These are phyloP conservation scores for Colletotrichum lentis DNA, from an alignment of 2,329 filamentous ascomycete genomes.

Conservation along the genomic window DNA sequence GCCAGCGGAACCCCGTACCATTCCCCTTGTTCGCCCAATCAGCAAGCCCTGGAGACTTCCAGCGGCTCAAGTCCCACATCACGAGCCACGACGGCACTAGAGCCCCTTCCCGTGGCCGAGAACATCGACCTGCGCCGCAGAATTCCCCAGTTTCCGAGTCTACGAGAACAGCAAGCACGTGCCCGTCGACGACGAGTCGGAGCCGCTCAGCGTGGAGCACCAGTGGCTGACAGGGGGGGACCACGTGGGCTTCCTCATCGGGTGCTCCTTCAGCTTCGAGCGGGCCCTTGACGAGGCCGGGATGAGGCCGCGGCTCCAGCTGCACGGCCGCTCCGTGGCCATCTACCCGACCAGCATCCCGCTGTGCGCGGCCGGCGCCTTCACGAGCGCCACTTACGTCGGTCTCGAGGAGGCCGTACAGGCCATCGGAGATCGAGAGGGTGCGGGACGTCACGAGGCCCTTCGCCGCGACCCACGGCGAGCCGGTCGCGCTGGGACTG, in stretches of 20 bases:
- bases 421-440: slow-evolving; percentile 55
- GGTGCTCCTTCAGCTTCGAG: slow-evolving; percentile 72
- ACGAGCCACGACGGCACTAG: slow-evolving; percentile 36
- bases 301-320: slow-evolving; percentile 60
- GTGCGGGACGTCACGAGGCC: slow-evolving; percentile 64
- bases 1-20: slow-evolving; percentile 67
- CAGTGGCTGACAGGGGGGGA: slow-evolving; percentile 63
- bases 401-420: slow-evolving; percentile 72
- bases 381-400: slow-evolving; percentile 62
- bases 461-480: slow-evolving; percentile 67
- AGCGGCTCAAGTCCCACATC: slow-evolving; percentile 48
- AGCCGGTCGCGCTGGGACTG: slow-evolving; percentile 72
- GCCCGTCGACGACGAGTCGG: slow-evolving; percentile 42
- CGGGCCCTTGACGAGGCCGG: slow-evolving; percentile 60
- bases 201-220: slow-evolving; percentile 51
- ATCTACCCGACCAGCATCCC: slow-evolving; percentile 69
- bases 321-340: slow-evolving; percentile 59
- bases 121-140: slow-evolving; percentile 65
- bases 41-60: slow-evolving; percentile 52
- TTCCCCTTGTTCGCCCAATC: slow-evolving; percentile 68
- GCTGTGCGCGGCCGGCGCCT: slow-evolving; percentile 65
- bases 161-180: slow-evolving; percentile 58
- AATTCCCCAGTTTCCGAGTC: slow-evolving; percentile 66
- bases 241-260: slow-evolving; percentile 70
- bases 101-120: slow-evolving; percentile 44